Evolutionary conservation across 805 yeast species (phyloP), one percentile per base, ranked within the genome.

Genomic region (Cyberlindnera euphorbiae): DNA sequence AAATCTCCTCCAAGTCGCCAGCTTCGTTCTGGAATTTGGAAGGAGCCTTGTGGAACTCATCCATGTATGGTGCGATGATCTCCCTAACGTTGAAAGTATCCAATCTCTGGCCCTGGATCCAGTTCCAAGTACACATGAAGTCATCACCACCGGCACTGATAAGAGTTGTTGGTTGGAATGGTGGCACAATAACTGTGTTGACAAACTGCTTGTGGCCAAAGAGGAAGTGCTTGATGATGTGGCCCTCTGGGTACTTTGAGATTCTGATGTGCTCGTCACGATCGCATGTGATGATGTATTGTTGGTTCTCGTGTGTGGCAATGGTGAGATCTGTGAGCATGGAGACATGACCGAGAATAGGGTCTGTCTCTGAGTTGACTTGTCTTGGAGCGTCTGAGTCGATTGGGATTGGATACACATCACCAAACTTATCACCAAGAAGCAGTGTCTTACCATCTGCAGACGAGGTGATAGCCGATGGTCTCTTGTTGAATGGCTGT

Each of bases 341-440:
- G 3, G 97, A 89, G 5, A 93, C 97, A 60, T 93, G 99, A 7
- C 99, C 99, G 36, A 90, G 63, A 6, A 90, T 69, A 3, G 97
- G 97, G 26, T 66, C 71, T 29, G 75, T 57, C 30, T 71, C 74
- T 4, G 69, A 68, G 21, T 50, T 49, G n/a, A 52, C 49, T 33
- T 57, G 60, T 2, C 63, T 57, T 1, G 70, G 50, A 1, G 51
- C 60, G 4, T 58, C 49, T 11, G 56, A 54, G 16, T 62, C 63
- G 19, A 77, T 60, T 3, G 70, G 62, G 26, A 86, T 65, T 1
- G 71, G 58, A 57, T 85, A 93, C 6, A 88, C 96, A 60, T 93
- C 99, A 32, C 98, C 98, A 56, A 90, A 93, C 64, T 93, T 93
- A 59, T 93, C 98, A 15, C 95, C 96, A 17, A 89, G 72, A 3